Base-by-base conservation (phyloP, 805 yeast genomes). In the Wickerhamomyces silvicola region DNA sequence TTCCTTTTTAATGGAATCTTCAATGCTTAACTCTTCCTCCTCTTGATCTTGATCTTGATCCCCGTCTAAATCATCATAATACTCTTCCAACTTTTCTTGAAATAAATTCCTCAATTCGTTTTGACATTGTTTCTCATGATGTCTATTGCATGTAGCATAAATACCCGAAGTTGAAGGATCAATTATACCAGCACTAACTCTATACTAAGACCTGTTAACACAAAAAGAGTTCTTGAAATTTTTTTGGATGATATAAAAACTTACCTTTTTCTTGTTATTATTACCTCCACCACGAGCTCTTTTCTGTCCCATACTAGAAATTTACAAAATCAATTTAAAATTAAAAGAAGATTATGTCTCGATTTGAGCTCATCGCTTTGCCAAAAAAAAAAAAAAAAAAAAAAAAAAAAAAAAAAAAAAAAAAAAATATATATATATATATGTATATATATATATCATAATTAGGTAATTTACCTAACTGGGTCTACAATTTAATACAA, bases 101-200 rank as follows among this genome's bases (percentile, higher is more conserved):
- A 87, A 68, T 8, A 85, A 51, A 35, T 63, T 56, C 39, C 72
- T 65, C 45, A 87, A 59, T 53, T 87, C 97, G 41, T 75, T 75
- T n/a, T 80, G 70, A 38, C 94, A 85, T 32, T 71, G 76, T 33
- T 68, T 68, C 54, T 92, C 98, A 37, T 79, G 76, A 23, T 81
- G 81, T 45, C 95, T 69, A 30, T 76, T 73, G 56, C 97, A 90
- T 0, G 97, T 83, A 10, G 87, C 95, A 57, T 83, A 92, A 1
- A 92, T 68, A 0, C 98, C 98, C 23, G 79, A 62, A 33, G 92
- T 82, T 24, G 81, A 81, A 0, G 96, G 95, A 48, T 88, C 96
- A 13, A 88, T 57, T 33, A 74, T 62, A 7, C 74, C 74, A 3
- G 62, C 50, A 13, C 66, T 62, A 6, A 53, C 42, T 44, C 71